Percentiles rank a stretch among this genome's conserved stretches.
Conservation (phyloP, 2,329 filamentous ascomycete species). For the Tolypocladium ovalisporum region DNA sequence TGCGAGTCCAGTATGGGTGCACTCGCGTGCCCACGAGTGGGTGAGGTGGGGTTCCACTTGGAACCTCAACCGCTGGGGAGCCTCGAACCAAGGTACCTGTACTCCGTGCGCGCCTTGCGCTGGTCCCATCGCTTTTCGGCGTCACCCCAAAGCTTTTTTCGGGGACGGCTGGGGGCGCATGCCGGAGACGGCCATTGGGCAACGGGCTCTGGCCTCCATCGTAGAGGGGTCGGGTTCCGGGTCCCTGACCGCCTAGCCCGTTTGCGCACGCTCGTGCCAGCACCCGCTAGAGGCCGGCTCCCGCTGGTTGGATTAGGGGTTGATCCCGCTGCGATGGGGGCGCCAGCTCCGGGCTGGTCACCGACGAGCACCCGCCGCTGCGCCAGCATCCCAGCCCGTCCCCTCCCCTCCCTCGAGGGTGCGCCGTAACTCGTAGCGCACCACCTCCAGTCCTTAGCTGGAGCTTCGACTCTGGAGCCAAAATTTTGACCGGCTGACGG, state of each 20-base stretch:
- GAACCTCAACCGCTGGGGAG: slow-evolving; percentile 1
- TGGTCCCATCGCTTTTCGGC: slow-evolving; percentile 1
- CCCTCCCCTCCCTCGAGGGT: slow-evolving; percentile 3
- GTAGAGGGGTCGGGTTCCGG: neutral
- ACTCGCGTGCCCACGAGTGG: neutral
- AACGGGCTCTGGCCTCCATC: neutral
- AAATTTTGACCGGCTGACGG: slow-evolving; percentile 11
- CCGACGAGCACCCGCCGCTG: neutral
- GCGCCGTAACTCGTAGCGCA: neutral
- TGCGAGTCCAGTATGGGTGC: neutral
- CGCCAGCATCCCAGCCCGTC: slow-evolving; percentile 1
- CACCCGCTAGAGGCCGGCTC: neutral
- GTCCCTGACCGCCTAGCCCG: neutral
- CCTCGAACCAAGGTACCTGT: neutral
- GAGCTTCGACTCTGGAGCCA: slow-evolving; percentile 9
- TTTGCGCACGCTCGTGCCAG: neutral
- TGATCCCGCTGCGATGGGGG: neutral
- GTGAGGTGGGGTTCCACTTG: neutral
- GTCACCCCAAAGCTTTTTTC: slow-evolving; percentile 10
- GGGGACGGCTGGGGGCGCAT: neutral
- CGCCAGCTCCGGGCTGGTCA: neutral
- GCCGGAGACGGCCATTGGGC: neutral
- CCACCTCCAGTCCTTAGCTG: slow-evolving; percentile 3
- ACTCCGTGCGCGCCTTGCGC: neutral
- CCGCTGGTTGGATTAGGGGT: neutral